Conservation (phyloP, 805 yeast species). For the Saccharomycopsis fibuligera region DNA sequence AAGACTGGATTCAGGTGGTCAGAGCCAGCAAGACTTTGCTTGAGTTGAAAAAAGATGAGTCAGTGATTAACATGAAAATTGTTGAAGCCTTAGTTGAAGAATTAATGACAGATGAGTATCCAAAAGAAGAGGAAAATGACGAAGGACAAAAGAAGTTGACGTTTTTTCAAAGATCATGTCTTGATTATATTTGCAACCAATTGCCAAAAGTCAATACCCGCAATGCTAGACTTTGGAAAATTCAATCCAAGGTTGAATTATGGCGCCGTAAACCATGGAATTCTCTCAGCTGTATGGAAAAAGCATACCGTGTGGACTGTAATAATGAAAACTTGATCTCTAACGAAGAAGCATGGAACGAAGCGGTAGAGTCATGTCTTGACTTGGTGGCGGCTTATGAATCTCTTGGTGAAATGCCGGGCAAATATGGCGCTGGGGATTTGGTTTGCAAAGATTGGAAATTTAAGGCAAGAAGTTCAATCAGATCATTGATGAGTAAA, state of each 20-base stretch:
- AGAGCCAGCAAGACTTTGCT: slow-evolving; percentile 64
- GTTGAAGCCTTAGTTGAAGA: slow-evolving; percentile 67
- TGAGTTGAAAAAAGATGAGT: slow-evolving; percentile 46
- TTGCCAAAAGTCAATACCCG: slow-evolving; percentile 67
- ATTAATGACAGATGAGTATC: slow-evolving; percentile 47
- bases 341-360: slow-evolving; percentile 62
- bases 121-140: slow-evolving; percentile 28
- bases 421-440: slow-evolving; percentile 73
- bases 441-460: slow-evolving; percentile 91
- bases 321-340: slow-evolving; percentile 59
- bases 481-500: slow-evolving; percentile 70
- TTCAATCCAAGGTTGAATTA: slow-evolving; percentile 75
- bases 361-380: slow-evolving; percentile 69
- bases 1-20: slow-evolving; percentile 87
- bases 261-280: slow-evolving; percentile 90
- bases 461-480: slow-evolving; percentile 67
- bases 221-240: slow-evolving; percentile 59
- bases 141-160: slow-evolving; percentile 33
- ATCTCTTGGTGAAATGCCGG: slow-evolving; percentile 78
- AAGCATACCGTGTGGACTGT: slow-evolving; percentile 70
- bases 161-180: slow-evolving; percentile 61
- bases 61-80: slow-evolving; percentile 71
- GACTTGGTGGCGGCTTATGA: slow-evolving; percentile 84
- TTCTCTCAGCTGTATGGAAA: slow-evolving; percentile 78
- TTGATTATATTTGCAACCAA: slow-evolving; percentile 62